Percentiles rank a stretch among this genome's conserved stretches.
These are phyloP conservation scores for Cronartium ribicola DNA, from an alignment of 1,284 basidiomycete species.

Conservation along the genomic window DNA sequence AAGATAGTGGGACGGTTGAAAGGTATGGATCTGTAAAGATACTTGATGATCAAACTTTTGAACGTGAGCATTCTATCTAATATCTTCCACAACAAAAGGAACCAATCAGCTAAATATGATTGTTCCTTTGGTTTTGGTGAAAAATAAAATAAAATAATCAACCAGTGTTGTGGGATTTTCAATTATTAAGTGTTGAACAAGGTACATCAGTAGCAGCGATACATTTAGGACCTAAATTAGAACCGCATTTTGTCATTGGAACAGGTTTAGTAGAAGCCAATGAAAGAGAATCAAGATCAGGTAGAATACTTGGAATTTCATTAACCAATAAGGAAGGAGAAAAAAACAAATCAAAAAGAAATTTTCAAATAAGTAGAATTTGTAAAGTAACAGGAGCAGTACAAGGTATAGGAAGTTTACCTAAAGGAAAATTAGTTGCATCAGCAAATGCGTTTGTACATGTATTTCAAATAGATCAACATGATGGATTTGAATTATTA, in stretches of 20 bases:
- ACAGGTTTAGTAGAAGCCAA: conserved; percentile 20
- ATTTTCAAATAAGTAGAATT: conserved; percentile 8
- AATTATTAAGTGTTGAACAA: conserved; percentile 17
- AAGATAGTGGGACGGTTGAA: conserved; percentile 10
- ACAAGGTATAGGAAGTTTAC: conserved; percentile 27
- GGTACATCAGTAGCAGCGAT: conserved; percentile 31
- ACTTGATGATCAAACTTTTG: conserved; percentile 30
- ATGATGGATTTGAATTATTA: conserved; percentile 15
- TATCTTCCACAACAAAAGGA: background rate
- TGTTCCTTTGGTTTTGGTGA: background rate
- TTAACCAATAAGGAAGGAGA: background rate
- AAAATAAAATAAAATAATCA: background rate
- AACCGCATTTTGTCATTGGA: conserved; percentile 32
- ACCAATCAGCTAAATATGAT: background rate
- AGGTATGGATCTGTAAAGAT: conserved; percentile 21
- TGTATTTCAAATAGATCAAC: conserved; percentile 11
- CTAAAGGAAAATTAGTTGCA: conserved; percentile 26
- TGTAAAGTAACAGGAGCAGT: conserved; percentile 19
- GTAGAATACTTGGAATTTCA: conserved; percentile 25
- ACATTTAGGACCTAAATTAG: conserved; percentile 8
- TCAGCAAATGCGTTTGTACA: conserved; percentile 33
- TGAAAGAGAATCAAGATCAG: conserved; percentile 26
- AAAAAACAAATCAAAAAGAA: background rate
- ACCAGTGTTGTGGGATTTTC: conserved; percentile 15
- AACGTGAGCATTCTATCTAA: conserved; percentile 7